Percentiles rank a stretch among this genome's conserved stretches.
phyloP scores from a whole-genome alignment of 1,284 basidiomycete genomes.

The Phlebopus sp. region DNA sequence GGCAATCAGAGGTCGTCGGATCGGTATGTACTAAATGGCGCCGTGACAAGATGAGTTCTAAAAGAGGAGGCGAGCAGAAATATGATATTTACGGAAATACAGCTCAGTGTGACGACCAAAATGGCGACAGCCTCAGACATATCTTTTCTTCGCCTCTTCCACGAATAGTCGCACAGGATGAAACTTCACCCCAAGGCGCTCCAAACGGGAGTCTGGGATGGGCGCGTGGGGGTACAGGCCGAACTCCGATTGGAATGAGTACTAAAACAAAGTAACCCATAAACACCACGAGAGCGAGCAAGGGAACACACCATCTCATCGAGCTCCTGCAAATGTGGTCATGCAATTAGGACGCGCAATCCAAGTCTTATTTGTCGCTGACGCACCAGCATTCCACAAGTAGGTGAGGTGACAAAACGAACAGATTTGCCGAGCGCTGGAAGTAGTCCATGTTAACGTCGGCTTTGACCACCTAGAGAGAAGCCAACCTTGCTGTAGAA shows the following conservation, averaged over 20 bases:
- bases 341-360: not conserved
- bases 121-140: slow-evolving; percentile 6
- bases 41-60: too few relatives aligned
- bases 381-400: slow-evolving; percentile 20
- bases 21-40: too few relatives aligned
- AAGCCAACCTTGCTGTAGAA: slow-evolving; percentile 21
- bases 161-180: slow-evolving; percentile 23
- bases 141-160: slow-evolving; percentile 22
- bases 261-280: slow-evolving; percentile 16
- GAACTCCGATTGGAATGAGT: slow-evolving; percentile 25
- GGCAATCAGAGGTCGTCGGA: too few relatives aligned
- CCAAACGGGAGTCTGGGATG: slow-evolving; percentile 29
- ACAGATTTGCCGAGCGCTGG: slow-evolving; percentile 27
- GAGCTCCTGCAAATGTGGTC: slow-evolving; percentile 16
- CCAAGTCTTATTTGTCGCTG: not conserved
- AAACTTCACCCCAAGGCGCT: slow-evolving; percentile 29
- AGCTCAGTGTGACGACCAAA: too few relatives aligned
- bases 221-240: slow-evolving; percentile 21
- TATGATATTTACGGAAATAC: too few relatives aligned
- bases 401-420: slow-evolving; percentile 16
- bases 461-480: not conserved
- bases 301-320: slow-evolving; percentile 29
- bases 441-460: not conserved
- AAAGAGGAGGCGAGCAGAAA: too few relatives aligned
- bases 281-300: not conserved